These are phyloP conservation scores for Thielaviopsis musarum DNA, from an alignment of 2,329 filamentous ascomycete species.

Conservation along the genomic window DNA sequence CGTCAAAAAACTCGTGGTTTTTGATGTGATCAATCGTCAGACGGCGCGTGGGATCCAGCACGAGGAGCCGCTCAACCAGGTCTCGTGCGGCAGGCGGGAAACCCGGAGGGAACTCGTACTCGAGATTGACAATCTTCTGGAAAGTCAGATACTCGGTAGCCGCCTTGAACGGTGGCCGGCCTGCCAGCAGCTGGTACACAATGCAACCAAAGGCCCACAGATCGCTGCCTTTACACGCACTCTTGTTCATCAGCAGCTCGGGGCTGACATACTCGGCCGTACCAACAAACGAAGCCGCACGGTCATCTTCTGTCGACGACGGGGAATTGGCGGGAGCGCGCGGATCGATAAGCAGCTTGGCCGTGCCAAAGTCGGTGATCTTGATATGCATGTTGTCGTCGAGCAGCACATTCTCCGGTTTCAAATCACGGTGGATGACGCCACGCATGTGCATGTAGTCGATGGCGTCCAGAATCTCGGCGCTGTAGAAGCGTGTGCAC, in stretches of 20 bases:
- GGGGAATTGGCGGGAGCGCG: not conserved
- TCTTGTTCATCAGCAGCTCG: constrained; percentile 91
- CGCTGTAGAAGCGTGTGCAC: constrained; percentile 84
- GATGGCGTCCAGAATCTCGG: constrained; percentile 86
- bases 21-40: constrained; percentile 92
- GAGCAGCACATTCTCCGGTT: constrained; percentile 89
- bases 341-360: constrained; percentile 52
- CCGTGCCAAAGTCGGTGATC: constrained; percentile 96
- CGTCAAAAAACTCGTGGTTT: constrained; percentile 88
- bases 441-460: constrained; percentile 96
- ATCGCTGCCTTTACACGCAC: constrained; percentile 93
- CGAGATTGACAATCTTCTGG: constrained; percentile 88
- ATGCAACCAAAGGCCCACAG: constrained; percentile 98
- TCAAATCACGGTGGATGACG: constrained; percentile 90
- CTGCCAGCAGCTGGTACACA: constrained; percentile 86
- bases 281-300: constrained; percentile 88
- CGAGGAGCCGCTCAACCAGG: constrained; percentile 75
- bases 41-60: constrained; percentile 69
- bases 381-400: constrained; percentile 97
- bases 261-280: constrained; percentile 98
- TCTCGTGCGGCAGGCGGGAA: constrained; percentile 79
- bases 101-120: constrained; percentile 81
- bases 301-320: constrained; percentile 41
- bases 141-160: constrained; percentile 94
- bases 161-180: constrained; percentile 92